Evolutionary conservation across 1,284 basidiomycete species (phyloP).

Genomic region (Mycena sp.): DNA sequence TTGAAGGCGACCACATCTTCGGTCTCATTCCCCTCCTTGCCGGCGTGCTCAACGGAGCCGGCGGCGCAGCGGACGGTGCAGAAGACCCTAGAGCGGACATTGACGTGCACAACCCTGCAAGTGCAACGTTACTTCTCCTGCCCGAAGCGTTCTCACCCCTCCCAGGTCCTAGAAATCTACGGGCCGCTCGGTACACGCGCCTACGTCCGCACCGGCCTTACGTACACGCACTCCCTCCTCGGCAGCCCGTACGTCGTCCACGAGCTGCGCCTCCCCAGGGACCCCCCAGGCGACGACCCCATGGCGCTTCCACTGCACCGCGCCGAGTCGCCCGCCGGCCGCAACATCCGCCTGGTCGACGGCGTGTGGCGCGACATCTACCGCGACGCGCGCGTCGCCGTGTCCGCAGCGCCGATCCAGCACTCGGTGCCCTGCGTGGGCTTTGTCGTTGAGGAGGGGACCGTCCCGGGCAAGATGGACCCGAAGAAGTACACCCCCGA

Average conservation of each 20-base stretch:
- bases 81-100: slow-evolving; percentile 64
- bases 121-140: slow-evolving; percentile 34
- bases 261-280: slow-evolving; percentile 77
- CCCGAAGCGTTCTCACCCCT: slow-evolving; percentile 2
- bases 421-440: slow-evolving; percentile 89
- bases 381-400: slow-evolving; percentile 65
- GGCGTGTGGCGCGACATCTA: slow-evolving; percentile 82
- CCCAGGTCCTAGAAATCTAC: slow-evolving; percentile 82
- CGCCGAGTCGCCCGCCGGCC: slow-evolving; percentile 71
- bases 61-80: slow-evolving; percentile 66
- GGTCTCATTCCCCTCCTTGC: slow-evolving; percentile 82
- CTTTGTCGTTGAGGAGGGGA: slow-evolving; percentile 81
- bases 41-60: slow-evolving; percentile 73
- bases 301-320: slow-evolving; percentile 57
- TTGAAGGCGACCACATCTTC: slow-evolving; percentile 85
- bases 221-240: slow-evolving; percentile 78
- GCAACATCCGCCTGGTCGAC: slow-evolving; percentile 70
- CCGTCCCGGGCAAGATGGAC: slow-evolving; percentile 81
- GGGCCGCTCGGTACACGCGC: slow-evolving; percentile 88
- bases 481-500: slow-evolving; percentile 70
- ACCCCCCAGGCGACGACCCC: slow-evolving; percentile 59
- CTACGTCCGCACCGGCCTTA: slow-evolving; percentile 80
- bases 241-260: slow-evolving; percentile 87
- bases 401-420: slow-evolving; percentile 86
- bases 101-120: slow-evolving; percentile 43